Conservation (phyloP, 768 basidiomycete species). For the Russula sp. region DNA sequence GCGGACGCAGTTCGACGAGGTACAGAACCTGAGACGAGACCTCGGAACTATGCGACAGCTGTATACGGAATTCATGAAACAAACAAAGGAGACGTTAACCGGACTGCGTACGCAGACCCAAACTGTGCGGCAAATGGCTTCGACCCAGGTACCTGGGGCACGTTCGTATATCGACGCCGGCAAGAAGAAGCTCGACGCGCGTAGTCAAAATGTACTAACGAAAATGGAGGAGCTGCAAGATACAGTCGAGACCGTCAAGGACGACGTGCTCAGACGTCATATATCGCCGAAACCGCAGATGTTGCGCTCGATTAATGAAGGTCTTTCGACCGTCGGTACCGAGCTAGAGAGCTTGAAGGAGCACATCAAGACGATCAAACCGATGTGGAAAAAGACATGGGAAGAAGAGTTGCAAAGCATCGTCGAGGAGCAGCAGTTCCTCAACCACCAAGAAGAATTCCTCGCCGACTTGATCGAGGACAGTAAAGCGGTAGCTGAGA, state of each 20-base stretch:
- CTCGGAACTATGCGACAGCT: constrained; percentile 91
- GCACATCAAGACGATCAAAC: constrained; percentile 85
- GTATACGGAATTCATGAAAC: constrained; percentile 89
- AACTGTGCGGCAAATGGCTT: constrained; percentile 84
- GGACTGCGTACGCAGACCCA: constrained; percentile 80
- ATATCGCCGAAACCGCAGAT: constrained; percentile 75
- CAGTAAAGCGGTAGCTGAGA: constrained; percentile 80
- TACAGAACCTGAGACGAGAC: constrained; percentile 90
- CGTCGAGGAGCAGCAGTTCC: constrained; percentile 93
- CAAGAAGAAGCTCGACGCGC: constrained; percentile 85
- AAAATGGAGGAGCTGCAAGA: constrained; percentile 93
- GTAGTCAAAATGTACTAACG: constrained; percentile 87
- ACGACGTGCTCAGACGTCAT: constrained; percentile 87
- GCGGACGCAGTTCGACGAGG: constrained; percentile 91
- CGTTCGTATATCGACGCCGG: constrained; percentile 87
- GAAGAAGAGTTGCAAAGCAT: constrained; percentile 94
- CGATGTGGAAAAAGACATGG: constrained; percentile 99
- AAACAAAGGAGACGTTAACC: constrained; percentile 82
- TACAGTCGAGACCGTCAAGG: constrained; percentile 80
- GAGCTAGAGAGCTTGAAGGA: constrained; percentile 77
- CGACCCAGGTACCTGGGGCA: constrained; percentile 76
- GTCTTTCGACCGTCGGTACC: constrained; percentile 59
- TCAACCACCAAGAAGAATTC: constrained; percentile 91
- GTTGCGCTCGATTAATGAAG: constrained; percentile 68
- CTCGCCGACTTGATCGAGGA: constrained; percentile 86